These are phyloP conservation scores for Otatea glauca DNA, from an alignment of 176 grass and related monocot genomes.

Conservation along the genomic window DNA sequence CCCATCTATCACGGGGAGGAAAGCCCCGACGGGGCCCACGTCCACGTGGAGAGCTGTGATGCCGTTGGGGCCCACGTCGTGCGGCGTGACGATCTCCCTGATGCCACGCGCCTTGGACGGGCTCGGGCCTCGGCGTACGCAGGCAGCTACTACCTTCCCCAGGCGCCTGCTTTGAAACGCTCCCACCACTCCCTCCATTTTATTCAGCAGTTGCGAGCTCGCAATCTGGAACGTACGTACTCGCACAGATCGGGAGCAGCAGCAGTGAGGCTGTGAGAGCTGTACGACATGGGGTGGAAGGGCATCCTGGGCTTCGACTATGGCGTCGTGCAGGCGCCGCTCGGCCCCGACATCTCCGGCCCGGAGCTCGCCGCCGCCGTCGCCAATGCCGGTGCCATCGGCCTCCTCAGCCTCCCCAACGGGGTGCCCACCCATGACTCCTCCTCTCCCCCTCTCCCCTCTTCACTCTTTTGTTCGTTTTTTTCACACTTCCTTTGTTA, in stretches of 20 bases:
- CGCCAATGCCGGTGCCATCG: constrained; percentile 82
- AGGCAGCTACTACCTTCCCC: too few species aligned
- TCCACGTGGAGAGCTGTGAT: not conserved
- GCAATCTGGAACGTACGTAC: not conserved
- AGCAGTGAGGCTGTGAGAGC: not conserved
- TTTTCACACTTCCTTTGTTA: not conserved
- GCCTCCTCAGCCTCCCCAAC: constrained; percentile 84
- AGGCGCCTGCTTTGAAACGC: too few species aligned
- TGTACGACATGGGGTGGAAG: constrained; percentile 65
- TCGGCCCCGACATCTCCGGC: constrained; percentile 93
- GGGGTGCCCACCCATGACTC: constrained; percentile 50
- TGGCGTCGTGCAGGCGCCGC: constrained; percentile 88
- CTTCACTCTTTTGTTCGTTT: not conserved
- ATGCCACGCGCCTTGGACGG: constrained; percentile 23
- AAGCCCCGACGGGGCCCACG: too few species aligned
- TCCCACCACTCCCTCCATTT: not conserved
- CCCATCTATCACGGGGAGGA: not conserved
- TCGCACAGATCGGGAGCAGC: not conserved
- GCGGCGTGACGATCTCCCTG: constrained; percentile 37
- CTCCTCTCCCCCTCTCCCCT: not conserved
- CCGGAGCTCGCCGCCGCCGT: constrained; percentile 91
- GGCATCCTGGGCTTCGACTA: constrained; percentile 87
- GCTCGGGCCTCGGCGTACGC: not conserved
- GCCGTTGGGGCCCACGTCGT: too few species aligned
- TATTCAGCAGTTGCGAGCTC: too few species aligned